Conservation (phyloP, 352 stramenopile species). For the Aphanomyces stellatus region DNA sequence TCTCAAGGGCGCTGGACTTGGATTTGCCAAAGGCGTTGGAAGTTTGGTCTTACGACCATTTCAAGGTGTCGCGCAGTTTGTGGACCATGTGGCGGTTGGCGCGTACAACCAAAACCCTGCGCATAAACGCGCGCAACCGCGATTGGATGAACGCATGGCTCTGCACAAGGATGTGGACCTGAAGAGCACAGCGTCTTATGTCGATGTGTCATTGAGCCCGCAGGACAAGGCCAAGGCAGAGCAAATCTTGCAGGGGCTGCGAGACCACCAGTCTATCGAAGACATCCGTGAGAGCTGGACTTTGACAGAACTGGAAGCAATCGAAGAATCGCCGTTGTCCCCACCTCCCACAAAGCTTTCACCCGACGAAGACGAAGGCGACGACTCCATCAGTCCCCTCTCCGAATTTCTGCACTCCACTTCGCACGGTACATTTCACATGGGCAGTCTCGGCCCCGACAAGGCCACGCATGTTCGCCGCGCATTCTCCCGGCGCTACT, state of each 20-base stretch:
- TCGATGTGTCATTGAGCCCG: not conserved
- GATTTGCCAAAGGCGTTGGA: constrained; percentile 43
- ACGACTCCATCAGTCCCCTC: not conserved
- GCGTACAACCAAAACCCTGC: constrained; percentile 42
- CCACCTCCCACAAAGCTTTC: not conserved
- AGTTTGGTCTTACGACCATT: constrained; percentile 47
- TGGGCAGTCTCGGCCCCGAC: not conserved
- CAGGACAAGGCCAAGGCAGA: no score
- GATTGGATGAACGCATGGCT: constrained; percentile 29
- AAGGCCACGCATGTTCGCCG: not conserved
- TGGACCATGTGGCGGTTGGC: constrained; percentile 51
- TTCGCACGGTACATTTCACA: not conserved
- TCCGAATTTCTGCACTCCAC: not conserved
- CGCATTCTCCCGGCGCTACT: not conserved
- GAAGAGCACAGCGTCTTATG: not conserved
- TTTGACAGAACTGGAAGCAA: not conserved
- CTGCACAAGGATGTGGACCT: constrained; percentile 18
- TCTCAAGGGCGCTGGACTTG: constrained; percentile 47
- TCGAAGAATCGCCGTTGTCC: not conserved
- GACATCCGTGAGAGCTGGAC: not conserved
- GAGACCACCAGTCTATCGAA: no score
- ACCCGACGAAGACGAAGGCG: not conserved
- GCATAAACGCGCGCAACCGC: constrained; percentile 25
- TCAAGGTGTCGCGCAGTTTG: constrained; percentile 47
- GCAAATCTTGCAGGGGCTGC: no score